Evolutionary conservation across 2,329 filamentous ascomycete species (phyloP).

Genomic region (Escovopsis sp.): DNA sequence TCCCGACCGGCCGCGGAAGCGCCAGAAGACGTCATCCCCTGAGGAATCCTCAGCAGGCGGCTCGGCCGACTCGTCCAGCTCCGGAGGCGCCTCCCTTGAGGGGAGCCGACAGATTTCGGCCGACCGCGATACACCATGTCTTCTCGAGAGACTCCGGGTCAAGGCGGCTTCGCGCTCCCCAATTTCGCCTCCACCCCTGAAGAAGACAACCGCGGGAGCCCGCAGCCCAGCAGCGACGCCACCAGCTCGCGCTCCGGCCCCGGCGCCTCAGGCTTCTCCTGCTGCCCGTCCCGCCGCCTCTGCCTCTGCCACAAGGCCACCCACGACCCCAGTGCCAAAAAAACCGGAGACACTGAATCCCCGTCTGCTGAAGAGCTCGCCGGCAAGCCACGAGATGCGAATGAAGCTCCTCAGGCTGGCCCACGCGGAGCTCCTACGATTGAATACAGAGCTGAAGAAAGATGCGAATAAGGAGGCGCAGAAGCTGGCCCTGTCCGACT

Average conservation of each 20-base stretch:
- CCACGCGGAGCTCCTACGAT: constrained; percentile 47
- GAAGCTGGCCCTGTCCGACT: constrained; percentile 40
- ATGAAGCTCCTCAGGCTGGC: constrained; percentile 45
- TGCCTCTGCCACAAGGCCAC: constrained; percentile 7
- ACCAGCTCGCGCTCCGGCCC: constrained; percentile 4
- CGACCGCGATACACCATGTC: not conserved
- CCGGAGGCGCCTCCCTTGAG: not conserved
- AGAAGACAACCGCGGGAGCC: constrained; percentile 9
- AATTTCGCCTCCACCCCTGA: constrained; percentile 20
- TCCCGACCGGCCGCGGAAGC: constrained; percentile 17
- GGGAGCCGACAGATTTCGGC: not conserved
- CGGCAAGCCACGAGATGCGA: constrained; percentile 41
- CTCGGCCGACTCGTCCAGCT: constrained; percentile 1
- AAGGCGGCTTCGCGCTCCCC: constrained; percentile 14
- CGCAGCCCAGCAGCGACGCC: constrained; percentile 3
- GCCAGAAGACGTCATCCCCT: constrained; percentile 11
- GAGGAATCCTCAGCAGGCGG: constrained; percentile 4
- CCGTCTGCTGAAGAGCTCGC: constrained; percentile 42
- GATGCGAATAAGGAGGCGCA: constrained; percentile 31
- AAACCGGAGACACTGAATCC: constrained; percentile 47
- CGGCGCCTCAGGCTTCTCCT: constrained; percentile 5
- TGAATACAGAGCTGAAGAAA: constrained; percentile 48
- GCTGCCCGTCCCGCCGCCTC: not conserved
- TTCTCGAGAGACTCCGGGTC: constrained; percentile 7
- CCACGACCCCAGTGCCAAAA: constrained; percentile 8